phyloP scores from a whole-genome alignment of 345 rosid species.

The Zanthoxylum bungeanum region DNA sequence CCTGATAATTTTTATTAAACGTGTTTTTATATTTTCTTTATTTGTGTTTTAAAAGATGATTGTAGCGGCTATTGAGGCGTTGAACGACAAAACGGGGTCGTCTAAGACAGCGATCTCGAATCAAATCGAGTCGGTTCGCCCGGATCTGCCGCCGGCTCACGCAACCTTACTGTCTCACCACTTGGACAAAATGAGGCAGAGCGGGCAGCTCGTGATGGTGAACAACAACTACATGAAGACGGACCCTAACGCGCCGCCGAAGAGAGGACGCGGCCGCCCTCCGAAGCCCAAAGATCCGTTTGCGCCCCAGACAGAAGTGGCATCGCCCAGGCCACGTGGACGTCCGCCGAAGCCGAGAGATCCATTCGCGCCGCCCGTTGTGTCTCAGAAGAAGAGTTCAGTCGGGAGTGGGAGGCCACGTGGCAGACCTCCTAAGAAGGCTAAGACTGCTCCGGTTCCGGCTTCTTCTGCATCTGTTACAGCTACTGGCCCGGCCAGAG shows the following conservation, averaged over 20 bases:
- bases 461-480: no score
- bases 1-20: no score
- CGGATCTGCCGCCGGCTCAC: conserved; percentile 60
- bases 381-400: conserved; percentile 18
- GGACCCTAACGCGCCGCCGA: conserved; percentile 69
- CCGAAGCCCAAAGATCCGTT: conserved; percentile 51
- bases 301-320: conserved; percentile 19
- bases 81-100: conserved; percentile 47
- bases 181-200: conserved; percentile 61
- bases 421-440: conserved; percentile 74
- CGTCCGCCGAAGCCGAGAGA: conserved; percentile 67
- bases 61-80: conserved; percentile 65
- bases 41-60: conserved; percentile 47
- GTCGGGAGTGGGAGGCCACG: conserved; percentile 43
- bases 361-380: conserved; percentile 31
- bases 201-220: conserved; percentile 52
- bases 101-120: conserved; percentile 57
- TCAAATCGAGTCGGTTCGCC: conserved; percentile 56
- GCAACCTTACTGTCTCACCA: conserved; percentile 53
- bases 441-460: conserved; percentile 23
- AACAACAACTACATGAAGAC: conserved; percentile 84
- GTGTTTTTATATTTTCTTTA: background rate
- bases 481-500: conserved; percentile 35
- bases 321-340: conserved; percentile 66
- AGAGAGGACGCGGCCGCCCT: conserved; percentile 91